Base-by-base conservation (phyloP, 768 basidiomycete species). In the Trametes punicea region DNA sequence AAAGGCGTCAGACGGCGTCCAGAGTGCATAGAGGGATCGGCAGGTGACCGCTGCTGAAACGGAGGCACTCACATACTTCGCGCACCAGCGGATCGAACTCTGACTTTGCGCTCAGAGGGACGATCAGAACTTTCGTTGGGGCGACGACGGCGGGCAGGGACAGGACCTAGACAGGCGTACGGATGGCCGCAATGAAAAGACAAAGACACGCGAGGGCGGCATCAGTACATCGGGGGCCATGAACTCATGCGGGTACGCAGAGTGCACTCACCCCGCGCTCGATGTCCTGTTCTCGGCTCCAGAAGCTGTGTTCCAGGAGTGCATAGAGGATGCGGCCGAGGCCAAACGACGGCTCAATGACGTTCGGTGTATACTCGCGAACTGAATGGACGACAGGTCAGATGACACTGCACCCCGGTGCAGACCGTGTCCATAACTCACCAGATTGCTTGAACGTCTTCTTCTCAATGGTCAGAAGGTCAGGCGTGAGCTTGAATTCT, bases 301-400 rank as follows among this genome's bases (percentile, higher is more conserved):
- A 98, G 79, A 87, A 99, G 65, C 82, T 85, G 77, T 98, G 97
- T 71, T 99, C 97, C 30, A 99, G 84, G 48, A 98, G 78, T 26
- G 83, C 85, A 71, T 98, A 98, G 42, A 98, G 77, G 65, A 98
- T 97, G 51, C 96, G 93, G 51, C 96, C 96, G 62, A 98, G 83
- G 57, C 97, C 96, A 73, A 98, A 97, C 4, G 97, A 99, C 21
- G 97, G 95, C 70, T 98, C 96, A 70, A 98, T 96, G 71, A 99
- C 97, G 72, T 98, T 98, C 33, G 96, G 97, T 52, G 85, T 93
- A 74, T 81, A 97, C 73, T 98, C 95, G 62, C 96, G 91, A 62
- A 92, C 94, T 97, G 67, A 55, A 51, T 52, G 48, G 46, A 49
- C 25, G 62, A 51, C 34, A 30, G 51, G 66, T 67, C 68, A 69